These are phyloP conservation scores for Penicillium janthinellum DNA, from an alignment of 2,329 filamentous ascomycete genomes.

Conservation along the genomic window DNA sequence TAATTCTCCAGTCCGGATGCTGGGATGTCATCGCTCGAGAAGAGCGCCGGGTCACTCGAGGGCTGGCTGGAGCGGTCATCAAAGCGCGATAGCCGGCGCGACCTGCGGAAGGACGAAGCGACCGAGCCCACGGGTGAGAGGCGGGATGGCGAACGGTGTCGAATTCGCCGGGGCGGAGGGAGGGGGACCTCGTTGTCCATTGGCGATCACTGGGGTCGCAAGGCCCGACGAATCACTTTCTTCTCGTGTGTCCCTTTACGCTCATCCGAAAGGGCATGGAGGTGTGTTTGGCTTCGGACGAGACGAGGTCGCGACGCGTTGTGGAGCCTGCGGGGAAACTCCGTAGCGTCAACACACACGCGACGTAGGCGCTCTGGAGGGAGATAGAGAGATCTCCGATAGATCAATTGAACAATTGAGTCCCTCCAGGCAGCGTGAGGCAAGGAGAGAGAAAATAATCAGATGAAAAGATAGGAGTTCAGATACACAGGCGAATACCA, in stretches of 20 bases:
- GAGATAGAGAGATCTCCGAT: neutral
- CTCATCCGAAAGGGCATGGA: slow-evolving; percentile 5
- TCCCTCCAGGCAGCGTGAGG: neutral
- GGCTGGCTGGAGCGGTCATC: slow-evolving; percentile 43
- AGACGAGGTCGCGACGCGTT: slow-evolving; percentile 24
- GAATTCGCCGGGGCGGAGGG: slow-evolving; percentile 40
- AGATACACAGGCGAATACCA: slow-evolving; percentile 2
- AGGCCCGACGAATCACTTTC: neutral
- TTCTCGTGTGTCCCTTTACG: neutral
- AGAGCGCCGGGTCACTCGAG: slow-evolving; percentile 49
- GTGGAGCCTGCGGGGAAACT: slow-evolving; percentile 23
- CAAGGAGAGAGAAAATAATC: slow-evolving; percentile 1
- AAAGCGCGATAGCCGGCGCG: slow-evolving; percentile 33
- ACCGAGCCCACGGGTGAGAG: slow-evolving; percentile 17
- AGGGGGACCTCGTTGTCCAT: slow-evolving; percentile 46
- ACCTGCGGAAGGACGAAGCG: slow-evolving; percentile 26
- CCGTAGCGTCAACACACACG: slow-evolving; percentile 25
- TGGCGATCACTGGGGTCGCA: slow-evolving; percentile 17
- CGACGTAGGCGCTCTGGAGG: slow-evolving; percentile 5
- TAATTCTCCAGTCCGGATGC: slow-evolving; percentile 51
- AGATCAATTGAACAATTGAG: neutral
- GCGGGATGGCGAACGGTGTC: slow-evolving; percentile 36
- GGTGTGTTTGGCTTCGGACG: neutral
- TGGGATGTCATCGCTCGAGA: slow-evolving; percentile 52
- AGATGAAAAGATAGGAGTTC: neutral